Conservation (phyloP, 352 stramenopile genomes). For the Globisporangium cederbergense region DNA sequence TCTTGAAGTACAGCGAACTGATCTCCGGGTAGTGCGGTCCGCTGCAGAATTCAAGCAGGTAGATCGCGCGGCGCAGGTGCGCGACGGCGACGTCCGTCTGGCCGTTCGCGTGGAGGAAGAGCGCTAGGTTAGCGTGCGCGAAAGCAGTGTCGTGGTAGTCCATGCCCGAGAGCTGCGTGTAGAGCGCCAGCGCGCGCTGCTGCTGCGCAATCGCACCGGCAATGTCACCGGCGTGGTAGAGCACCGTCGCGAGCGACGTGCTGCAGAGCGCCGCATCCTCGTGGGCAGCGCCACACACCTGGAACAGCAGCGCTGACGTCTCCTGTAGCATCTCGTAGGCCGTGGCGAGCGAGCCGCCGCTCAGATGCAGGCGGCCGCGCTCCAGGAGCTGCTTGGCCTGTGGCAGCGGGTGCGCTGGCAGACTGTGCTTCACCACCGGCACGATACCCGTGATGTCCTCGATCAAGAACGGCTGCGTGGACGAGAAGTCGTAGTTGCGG, state of each 20-base stretch:
- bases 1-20: constrained; percentile 90
- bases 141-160: constrained; percentile 92
- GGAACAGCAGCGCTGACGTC: constrained; percentile 90
- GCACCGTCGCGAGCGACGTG: constrained; percentile 89
- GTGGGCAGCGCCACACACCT: constrained; percentile 92
- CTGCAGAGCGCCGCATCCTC: constrained; percentile 91
- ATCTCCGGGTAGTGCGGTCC: constrained; percentile 90
- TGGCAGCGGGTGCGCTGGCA: constrained; percentile 70
- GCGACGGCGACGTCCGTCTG: constrained; percentile 84
- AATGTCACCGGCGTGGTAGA: constrained; percentile 92
- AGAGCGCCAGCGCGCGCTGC: constrained; percentile 88
- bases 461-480: constrained; percentile 78
- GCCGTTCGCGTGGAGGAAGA: constrained; percentile 88
- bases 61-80: constrained; percentile 90
- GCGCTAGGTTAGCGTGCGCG: constrained; percentile 88
- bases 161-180: constrained; percentile 90
- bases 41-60: constrained; percentile 91
- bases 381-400: constrained; percentile 88
- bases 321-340: constrained; percentile 89
- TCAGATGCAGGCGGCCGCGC: constrained; percentile 80
- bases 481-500: constrained; percentile 86
- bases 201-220: constrained; percentile 86
- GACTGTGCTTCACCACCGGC: constrained; percentile 92
- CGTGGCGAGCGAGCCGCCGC: constrained; percentile 60
- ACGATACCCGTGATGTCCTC: constrained; percentile 92